Base-by-base conservation (phyloP, 2,329 filamentous ascomycete species). In the Sarocladium kiliense region DNA sequence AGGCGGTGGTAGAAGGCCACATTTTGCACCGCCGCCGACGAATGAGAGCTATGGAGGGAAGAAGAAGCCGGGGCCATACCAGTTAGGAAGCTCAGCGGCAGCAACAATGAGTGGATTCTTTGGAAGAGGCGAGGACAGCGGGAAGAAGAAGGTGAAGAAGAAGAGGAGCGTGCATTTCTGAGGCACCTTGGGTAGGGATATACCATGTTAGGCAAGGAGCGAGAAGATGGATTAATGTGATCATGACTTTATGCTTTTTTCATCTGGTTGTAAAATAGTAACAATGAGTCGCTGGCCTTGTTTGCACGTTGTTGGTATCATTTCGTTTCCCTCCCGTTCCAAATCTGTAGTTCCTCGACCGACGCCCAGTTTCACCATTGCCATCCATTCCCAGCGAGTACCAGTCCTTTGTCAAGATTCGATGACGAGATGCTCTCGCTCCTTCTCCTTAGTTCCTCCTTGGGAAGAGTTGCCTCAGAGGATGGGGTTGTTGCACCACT, bases 131-230 rank as follows among this genome's bases (percentile, higher is more conserved):
- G 47, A 51, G 1, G 44, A 55, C 21, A 41, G 50, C 63, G 62
- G 67, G 60, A 16, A 64, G 53, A 73, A 73, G 63, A 72, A 74
- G 65, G 60, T 71, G 51, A 69, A 71, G 56, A 79, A 78, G 69
- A 79, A 78, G 69, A 70, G 74, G 55, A 79, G 76, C 55, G 67
- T 71, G 56, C 72, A 77, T 60, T 77, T 78, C 57, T 77, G 58
- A 61, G 47, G 7, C 10, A 19, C n/a, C n/a, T n/a, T n/a, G n/a
- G n/a, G n/a, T n/a, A n/a, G n/a, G n/a, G 44, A 51, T 51, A 36
- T 51, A 51, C 47, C 47, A 51, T 18, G 21, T 18, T 11, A 36
- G 16, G 12, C 7, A n/a, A 51, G 23, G 19, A 19, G 47, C 18
- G 37, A 19, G 37, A 41, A 7, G 26, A 51, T 10, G 18, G 21